Evolutionary conservation across 2,329 filamentous ascomycete species (phyloP).

Genomic region (Fonsecaea pedrosoi): DNA sequence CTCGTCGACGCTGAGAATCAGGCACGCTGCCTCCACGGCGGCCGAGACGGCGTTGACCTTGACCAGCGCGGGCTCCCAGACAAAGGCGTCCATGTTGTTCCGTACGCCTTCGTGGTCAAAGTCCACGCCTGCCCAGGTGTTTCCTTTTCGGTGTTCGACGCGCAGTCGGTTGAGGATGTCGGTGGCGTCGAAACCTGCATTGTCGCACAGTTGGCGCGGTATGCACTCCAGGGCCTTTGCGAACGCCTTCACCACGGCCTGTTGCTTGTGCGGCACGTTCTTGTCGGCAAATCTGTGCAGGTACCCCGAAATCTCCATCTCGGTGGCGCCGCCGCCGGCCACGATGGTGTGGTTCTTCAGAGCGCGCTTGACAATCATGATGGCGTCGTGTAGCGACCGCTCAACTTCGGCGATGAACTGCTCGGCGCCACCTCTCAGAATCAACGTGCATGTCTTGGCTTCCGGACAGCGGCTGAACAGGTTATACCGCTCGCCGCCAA

Average conservation of each 20-base stretch:
- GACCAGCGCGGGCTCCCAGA: constrained; percentile 95
- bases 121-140: constrained; percentile 94
- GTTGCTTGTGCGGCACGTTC: constrained; percentile 92
- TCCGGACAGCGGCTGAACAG: constrained; percentile 95
- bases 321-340: constrained; percentile 88
- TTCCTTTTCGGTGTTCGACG: constrained; percentile 93
- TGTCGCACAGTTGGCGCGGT: constrained; percentile 95
- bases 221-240: constrained; percentile 97
- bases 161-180: constrained; percentile 96
- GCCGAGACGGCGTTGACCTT: constrained; percentile 98
- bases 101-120: constrained; percentile 89
- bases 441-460: constrained; percentile 94
- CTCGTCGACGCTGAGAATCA: constrained; percentile 96
- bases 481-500: constrained; percentile 97
- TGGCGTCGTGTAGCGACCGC: constrained; percentile 95
- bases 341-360: constrained; percentile 95
- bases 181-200: constrained; percentile 96
- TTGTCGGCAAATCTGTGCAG: constrained; percentile 91
- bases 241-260: constrained; percentile 96
- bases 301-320: constrained; percentile 97
- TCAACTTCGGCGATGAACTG: constrained; percentile 99
- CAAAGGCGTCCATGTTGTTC: constrained; percentile 93
- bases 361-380: constrained; percentile 99
- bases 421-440: constrained; percentile 94
- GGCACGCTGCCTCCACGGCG: constrained; percentile 90